These are phyloP conservation scores for Calycina herbarum DNA, from an alignment of 2,329 filamentous ascomycete genomes.

Conservation along the genomic window DNA sequence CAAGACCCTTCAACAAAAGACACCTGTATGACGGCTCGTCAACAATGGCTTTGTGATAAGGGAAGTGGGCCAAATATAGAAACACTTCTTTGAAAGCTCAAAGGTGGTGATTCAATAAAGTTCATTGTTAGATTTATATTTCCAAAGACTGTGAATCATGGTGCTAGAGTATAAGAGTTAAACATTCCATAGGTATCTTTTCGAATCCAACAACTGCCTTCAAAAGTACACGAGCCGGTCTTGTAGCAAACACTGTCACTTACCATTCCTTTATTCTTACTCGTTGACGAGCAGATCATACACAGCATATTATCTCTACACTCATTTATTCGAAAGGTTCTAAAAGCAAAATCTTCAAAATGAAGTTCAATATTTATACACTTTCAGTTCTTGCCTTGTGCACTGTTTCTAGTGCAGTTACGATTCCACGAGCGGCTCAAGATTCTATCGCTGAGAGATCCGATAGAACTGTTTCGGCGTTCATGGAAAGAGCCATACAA, in stretches of 20 bases:
- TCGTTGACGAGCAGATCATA: constrained; percentile 2
- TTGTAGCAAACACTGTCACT: constrained; percentile 2
- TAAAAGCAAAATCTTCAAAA: not conserved
- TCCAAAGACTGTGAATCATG: not conserved
- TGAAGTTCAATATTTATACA: not conserved
- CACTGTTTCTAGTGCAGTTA: not conserved
- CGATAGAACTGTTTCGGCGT: not conserved
- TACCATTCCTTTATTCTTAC: not conserved
- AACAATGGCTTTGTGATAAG: not conserved
- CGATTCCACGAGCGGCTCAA: not conserved
- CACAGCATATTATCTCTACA: not conserved
- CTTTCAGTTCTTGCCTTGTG: not conserved
- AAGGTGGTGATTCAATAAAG: not conserved
- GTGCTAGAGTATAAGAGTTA: not conserved
- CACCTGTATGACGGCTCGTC: not conserved
- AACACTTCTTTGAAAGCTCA: not conserved
- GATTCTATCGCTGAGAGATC: not conserved
- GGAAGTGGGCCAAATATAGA: not conserved
- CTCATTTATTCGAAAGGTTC: not conserved
- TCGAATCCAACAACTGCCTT: not conserved
- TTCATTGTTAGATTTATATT: not conserved
- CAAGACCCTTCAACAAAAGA: not conserved
- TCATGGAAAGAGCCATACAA: not conserved
- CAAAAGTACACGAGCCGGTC: not conserved
- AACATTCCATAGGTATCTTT: not conserved